phyloP scores from a whole-genome alignment of 2,329 filamentous ascomycete genomes.

The Allantophomopsis lycopodina region DNA sequence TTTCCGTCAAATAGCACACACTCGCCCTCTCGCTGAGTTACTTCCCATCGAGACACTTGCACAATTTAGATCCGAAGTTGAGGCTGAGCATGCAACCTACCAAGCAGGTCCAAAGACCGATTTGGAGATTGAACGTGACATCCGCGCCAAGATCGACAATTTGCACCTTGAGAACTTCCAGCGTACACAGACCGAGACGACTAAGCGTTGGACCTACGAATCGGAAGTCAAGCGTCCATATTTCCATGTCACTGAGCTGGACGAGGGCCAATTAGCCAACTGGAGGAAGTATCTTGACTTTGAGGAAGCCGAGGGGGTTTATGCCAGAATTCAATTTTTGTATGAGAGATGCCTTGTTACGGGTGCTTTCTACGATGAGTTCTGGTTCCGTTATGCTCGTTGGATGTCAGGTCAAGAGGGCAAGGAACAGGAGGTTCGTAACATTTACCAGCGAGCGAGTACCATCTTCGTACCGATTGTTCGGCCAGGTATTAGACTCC shows the following conservation, averaged over 20 bases:
- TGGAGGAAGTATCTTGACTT: slow-evolving; percentile 97
- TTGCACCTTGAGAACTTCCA: slow-evolving; percentile 73
- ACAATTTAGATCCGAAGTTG: slow-evolving; percentile 58
- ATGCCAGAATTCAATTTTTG: slow-evolving; percentile 60
- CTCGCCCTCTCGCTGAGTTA: slow-evolving; percentile 59
- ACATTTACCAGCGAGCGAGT: slow-evolving; percentile 80
- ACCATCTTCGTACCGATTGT: slow-evolving; percentile 80
- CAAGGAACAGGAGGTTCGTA: slow-evolving; percentile 82
- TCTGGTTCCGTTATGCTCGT: slow-evolving; percentile 92
- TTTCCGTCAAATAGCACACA: slow-evolving; percentile 65
- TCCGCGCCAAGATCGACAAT: slow-evolving; percentile 67
- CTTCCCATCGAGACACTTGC: slow-evolving; percentile 53
- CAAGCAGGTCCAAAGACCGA: slow-evolving; percentile 46
- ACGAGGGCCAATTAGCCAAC: slow-evolving; percentile 70
- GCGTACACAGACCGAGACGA: slow-evolving; percentile 74
- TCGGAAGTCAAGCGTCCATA: slow-evolving; percentile 91
- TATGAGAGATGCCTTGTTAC: slow-evolving; percentile 92
- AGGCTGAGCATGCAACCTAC: slow-evolving; percentile 43
- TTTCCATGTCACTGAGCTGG: slow-evolving; percentile 89
- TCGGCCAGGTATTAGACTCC: slow-evolving; percentile 67
- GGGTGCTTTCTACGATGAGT: slow-evolving; percentile 90
- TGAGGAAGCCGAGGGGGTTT: slow-evolving; percentile 76
- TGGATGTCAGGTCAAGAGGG: slow-evolving; percentile 78
- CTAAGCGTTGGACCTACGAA: slow-evolving; percentile 89
- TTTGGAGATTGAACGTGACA: slow-evolving; percentile 68